Percentiles rank a stretch among this genome's conserved stretches.
Evolutionary conservation across 495 filamentous ascomycete species (phyloP).

Genomic region (Penicillium egyptiacum): DNA sequence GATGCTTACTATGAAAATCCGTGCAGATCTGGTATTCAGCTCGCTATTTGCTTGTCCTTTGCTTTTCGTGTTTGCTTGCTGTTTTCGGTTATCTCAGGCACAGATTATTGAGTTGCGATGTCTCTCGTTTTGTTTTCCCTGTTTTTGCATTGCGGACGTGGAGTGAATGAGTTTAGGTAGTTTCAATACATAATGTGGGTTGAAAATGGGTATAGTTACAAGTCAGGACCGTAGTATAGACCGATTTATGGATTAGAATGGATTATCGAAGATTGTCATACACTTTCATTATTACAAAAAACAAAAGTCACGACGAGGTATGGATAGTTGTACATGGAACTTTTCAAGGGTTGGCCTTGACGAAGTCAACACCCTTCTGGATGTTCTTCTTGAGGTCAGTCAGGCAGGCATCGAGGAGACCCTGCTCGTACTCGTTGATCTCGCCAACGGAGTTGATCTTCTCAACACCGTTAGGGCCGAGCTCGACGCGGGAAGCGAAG

Average conservation of each 20-base stretch:
- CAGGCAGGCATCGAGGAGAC: conserved; percentile 80
- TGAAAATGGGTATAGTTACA: neutral
- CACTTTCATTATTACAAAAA: conserved; percentile 4
- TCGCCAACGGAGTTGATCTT: conserved; percentile 84
- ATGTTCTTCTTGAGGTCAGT: conserved; percentile 89
- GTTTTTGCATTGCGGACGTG: conserved; percentile 1
- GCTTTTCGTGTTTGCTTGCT: conserved; percentile 10
- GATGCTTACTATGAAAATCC: neutral
- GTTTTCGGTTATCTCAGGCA: conserved; percentile 1
- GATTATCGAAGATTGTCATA: conserved; percentile 24
- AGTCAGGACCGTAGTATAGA: neutral
- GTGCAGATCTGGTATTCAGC: neutral
- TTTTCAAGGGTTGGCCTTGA: conserved; percentile 67
- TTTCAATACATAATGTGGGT: neutral
- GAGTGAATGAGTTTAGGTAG: conserved; percentile 6
- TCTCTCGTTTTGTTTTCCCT: neutral
- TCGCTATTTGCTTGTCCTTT: neutral
- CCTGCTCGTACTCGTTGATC: conserved; percentile 80
- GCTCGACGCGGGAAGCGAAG: conserved; percentile 91
- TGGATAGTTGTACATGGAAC: conserved; percentile 25
- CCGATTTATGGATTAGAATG: conserved; percentile 13
- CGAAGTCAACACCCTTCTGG: conserved; percentile 70
- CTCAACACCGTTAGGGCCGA: conserved; percentile 94
- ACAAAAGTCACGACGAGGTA: conserved; percentile 9
- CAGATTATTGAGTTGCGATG: neutral